phyloP scores from a whole-genome alignment of 306 rosid genomes.

The Benincasa hispida region DNA sequence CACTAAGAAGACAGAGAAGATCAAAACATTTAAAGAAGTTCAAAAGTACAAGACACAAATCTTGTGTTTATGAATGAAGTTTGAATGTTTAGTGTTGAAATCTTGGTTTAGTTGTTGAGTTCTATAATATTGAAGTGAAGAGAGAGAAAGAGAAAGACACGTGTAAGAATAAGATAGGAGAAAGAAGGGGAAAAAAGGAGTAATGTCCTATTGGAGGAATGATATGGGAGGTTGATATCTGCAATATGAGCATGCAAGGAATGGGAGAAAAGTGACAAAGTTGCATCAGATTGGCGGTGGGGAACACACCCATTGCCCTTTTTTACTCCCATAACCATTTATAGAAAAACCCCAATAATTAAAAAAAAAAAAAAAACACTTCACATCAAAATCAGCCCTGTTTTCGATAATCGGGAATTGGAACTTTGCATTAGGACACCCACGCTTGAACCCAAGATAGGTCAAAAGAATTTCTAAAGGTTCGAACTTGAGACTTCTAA shows the following conservation, averaged over 20 bases:
- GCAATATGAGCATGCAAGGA: conserved; percentile 15
- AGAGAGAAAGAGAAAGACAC: background rate
- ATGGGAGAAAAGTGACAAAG: conserved; percentile 18
- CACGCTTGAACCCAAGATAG: too few species aligned
- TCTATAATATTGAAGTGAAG: background rate
- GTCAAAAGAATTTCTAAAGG: too few species aligned
- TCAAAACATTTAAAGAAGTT: background rate
- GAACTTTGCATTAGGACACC: too few species aligned
- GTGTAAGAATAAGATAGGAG: background rate
- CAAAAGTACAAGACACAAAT: background rate
- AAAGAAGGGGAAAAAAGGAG: background rate
- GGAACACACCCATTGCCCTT: conserved; percentile 3
- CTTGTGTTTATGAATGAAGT: background rate
- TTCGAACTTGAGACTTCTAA: too few species aligned
- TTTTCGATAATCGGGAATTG: too few species aligned
- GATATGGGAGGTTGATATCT: conserved; percentile 4
- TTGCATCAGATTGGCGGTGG: conserved; percentile 30
- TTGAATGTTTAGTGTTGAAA: background rate
- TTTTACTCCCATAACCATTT: conserved; percentile 35
- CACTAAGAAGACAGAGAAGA: too few species aligned
- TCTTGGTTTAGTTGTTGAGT: background rate
- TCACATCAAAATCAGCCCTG: background rate
- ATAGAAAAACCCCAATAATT: background rate
- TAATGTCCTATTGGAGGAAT: background rate
- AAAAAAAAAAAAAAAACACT: too few species aligned